These are phyloP conservation scores for Vanrija sp. DNA, from an alignment of 1,284 basidiomycete species.

Conservation along the genomic window DNA sequence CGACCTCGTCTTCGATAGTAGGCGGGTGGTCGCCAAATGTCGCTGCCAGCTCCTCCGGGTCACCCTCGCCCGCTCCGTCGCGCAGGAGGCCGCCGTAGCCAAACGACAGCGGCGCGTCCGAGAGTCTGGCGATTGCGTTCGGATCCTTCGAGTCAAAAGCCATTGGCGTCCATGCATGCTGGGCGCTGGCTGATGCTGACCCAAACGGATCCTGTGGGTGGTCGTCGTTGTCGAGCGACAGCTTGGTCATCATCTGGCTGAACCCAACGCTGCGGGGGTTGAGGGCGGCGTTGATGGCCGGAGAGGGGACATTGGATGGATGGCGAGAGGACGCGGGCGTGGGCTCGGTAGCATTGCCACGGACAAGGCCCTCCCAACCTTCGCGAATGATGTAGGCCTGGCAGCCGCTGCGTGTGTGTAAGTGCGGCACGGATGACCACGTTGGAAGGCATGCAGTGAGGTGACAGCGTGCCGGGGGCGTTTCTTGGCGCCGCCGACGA, in stretches of 20 bases:
- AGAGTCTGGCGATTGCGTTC: slow-evolving; percentile 29
- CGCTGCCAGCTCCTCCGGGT: slow-evolving; percentile 31
- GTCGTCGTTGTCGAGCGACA: not conserved
- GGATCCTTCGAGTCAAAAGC: slow-evolving; percentile 20
- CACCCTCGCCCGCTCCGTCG: slow-evolving; percentile 81
- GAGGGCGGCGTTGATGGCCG: slow-evolving; percentile 17
- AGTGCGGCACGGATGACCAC: too few species aligned
- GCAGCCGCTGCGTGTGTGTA: slow-evolving; percentile 63
- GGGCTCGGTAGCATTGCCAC: slow-evolving; percentile 52
- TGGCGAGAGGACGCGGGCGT: slow-evolving; percentile 30
- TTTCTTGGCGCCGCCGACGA: too few species aligned
- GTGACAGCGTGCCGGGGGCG: too few species aligned
- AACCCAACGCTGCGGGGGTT: too few species aligned
- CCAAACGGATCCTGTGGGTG: too few species aligned
- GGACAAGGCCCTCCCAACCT: slow-evolving; percentile 88
- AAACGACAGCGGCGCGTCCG: slow-evolving; percentile 60
- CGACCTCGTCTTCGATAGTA: slow-evolving; percentile 45
- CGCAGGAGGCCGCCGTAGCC: slow-evolving; percentile 85
- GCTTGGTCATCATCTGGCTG: not conserved
- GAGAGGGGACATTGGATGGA: slow-evolving; percentile 21
- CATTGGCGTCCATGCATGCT: too few species aligned
- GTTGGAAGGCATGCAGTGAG: too few species aligned
- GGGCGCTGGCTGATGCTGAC: too few species aligned
- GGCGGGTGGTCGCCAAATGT: slow-evolving; percentile 42
- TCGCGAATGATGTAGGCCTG: slow-evolving; percentile 91